A percentile compares a stretch with the other conserved stretches of the same genome.
Conservation (phyloP, 768 basidiomycete species). For the Cyathus striatus region DNA sequence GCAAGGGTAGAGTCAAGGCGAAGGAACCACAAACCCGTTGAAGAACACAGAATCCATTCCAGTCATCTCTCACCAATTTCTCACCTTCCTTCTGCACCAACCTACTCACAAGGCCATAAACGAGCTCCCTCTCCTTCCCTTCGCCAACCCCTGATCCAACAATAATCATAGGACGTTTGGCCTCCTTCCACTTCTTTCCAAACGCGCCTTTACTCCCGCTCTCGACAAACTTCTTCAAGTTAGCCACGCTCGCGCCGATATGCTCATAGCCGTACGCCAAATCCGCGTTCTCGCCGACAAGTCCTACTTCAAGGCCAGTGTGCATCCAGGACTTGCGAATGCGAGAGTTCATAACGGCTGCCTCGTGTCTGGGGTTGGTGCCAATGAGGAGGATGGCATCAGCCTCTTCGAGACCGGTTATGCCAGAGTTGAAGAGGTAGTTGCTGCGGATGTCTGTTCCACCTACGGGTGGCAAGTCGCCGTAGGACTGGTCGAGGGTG, state of each 20-base stretch:
- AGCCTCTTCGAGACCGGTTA: slow-evolving; percentile 85
- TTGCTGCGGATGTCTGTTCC: slow-evolving; percentile 91
- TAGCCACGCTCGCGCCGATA: slow-evolving; percentile 72
- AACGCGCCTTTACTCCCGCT: slow-evolving; percentile 82
- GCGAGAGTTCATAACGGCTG: slow-evolving; percentile 94
- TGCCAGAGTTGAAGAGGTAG: slow-evolving; percentile 93
- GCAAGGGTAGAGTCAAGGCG: slow-evolving; percentile 1
- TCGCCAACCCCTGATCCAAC: slow-evolving; percentile 86
- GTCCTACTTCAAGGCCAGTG: slow-evolving; percentile 77
- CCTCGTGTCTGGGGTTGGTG: slow-evolving; percentile 96
- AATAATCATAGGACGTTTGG: slow-evolving; percentile 89
- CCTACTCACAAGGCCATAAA: slow-evolving; percentile 71
- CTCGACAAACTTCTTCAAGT: slow-evolving; percentile 69
- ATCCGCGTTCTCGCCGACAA: slow-evolving; percentile 88
- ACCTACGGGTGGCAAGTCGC: slow-evolving; percentile 63
- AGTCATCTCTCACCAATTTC: slow-evolving; percentile 77
- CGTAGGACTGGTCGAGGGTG: slow-evolving; percentile 68
- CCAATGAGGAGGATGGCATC: slow-evolving; percentile 93
- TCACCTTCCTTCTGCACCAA: slow-evolving; percentile 76
- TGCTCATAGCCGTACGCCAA: slow-evolving; percentile 93
- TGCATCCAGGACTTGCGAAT: slow-evolving; percentile 95
- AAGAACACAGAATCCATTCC: slow-evolving; percentile 92
- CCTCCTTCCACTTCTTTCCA: slow-evolving; percentile 80
- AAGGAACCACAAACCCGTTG: slow-evolving; percentile 64
- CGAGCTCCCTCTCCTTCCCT: slow-evolving; percentile 76